Conservation (phyloP, 495 filamentous ascomycete genomes). For the Penicillium samsonianum region DNA sequence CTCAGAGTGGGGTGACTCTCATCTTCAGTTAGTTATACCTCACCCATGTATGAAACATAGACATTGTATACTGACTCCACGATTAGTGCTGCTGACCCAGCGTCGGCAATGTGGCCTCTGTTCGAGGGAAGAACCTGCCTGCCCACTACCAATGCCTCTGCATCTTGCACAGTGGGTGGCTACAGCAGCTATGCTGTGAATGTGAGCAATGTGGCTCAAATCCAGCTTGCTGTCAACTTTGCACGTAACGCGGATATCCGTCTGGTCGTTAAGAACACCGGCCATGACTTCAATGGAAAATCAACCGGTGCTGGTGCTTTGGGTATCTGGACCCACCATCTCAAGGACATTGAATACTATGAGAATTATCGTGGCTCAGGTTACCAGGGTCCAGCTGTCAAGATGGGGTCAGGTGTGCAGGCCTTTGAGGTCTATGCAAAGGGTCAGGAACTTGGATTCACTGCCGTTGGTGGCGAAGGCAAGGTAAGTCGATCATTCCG, state of each 20-base stretch:
- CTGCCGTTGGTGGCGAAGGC: conserved; percentile 57
- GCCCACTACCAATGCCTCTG: conserved; percentile 31
- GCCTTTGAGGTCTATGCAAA: conserved; percentile 52
- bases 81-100: conserved; percentile 31
- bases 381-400: conserved; percentile 54
- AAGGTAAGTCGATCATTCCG: conserved; percentile 20
- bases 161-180: conserved; percentile 55
- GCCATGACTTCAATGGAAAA: conserved; percentile 65
- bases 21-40: conserved; percentile 30
- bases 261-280: conserved; percentile 69
- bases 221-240: conserved; percentile 62
- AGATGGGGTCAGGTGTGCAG: conserved; percentile 59
- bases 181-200: conserved; percentile 63
- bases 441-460: conserved; percentile 48
- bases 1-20: conserved; percentile 31
- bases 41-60: background rate
- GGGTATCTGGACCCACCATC: conserved; percentile 60
- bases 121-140: conserved; percentile 43
- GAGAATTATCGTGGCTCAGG: conserved; percentile 32
- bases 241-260: conserved; percentile 59
- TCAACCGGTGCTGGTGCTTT: conserved; percentile 57
- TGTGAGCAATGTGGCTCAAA: conserved; percentile 53
- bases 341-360: conserved; percentile 49
- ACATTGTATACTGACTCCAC: conserved; percentile 2
- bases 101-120: conserved; percentile 48